Evolutionary conservation across 2,329 filamentous ascomycete species (phyloP), one percentile per base, ranked within the genome.

Genomic region (Colletotrichum tabaci): DNA sequence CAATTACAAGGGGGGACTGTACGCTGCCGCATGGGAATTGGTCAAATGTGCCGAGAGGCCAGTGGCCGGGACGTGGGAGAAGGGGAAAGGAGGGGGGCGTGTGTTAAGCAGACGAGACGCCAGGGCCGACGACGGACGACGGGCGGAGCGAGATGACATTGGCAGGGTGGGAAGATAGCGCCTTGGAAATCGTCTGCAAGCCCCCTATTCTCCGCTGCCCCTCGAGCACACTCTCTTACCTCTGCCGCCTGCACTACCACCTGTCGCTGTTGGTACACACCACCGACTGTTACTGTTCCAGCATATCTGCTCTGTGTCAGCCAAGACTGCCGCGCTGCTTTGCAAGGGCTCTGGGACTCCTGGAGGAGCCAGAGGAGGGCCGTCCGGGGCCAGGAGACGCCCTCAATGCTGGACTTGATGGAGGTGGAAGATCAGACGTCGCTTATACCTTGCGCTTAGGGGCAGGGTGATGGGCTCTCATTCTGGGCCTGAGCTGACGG

Each of bases 261-360:
- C 21, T n/a, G 9, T 40, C 40, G 53, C 50, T n/a, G 58, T 26
- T 35, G 38, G 26, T 15, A n/a, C 21, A 35, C 35, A 71, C 52
- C 16, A 23, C 16, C 53, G 42, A n/a, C 65, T 71, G 53, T 63
- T 60, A 64, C 30, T 40, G 49, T 67, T 47, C 21, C 46, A 30
- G 23, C 12, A n/a, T 12, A 30, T 40, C 15, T 26, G 30, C 30
- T 60, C 30, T 9, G 30, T 35, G 49, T 60, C 46, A 68, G 65
- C 65, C 68, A 71, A 71, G 68, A 53, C 47, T 68, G 65, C 38
- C 26, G 58, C 68, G 58, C 46, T 63, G 57, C 21, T 60, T 52
- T 67, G 38, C 40, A 38, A 67, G 58, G 40, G n/a, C 38, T 30
- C 30, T 6, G 26, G 40, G 21, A 38, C 8, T 13, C n/a, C 18